Evolutionary conservation across 768 basidiomycete species (phyloP).

Genomic region (Albatrellus ellisii): DNA sequence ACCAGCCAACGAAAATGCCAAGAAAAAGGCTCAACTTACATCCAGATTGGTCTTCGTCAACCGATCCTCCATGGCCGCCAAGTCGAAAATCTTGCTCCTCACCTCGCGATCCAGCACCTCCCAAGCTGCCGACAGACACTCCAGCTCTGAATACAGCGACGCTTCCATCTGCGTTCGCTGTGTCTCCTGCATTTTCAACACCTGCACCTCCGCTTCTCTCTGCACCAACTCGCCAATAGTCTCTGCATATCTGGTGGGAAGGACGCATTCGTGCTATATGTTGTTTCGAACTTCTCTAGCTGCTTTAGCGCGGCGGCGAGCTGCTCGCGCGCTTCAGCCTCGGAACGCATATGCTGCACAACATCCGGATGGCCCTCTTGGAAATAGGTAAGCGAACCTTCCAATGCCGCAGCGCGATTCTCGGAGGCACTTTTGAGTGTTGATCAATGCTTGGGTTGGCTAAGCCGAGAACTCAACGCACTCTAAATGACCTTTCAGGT

Average conservation of each 20-base stretch:
- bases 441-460: background rate
- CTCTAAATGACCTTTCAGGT: constrained; percentile 41
- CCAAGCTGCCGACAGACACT: constrained; percentile 79
- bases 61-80: constrained; percentile 62
- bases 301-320: constrained; percentile 32
- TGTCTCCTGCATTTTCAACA: constrained; percentile 44
- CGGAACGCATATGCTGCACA: constrained; percentile 32
- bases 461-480: constrained; percentile 26
- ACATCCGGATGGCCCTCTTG: constrained; percentile 41
- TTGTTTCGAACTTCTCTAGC: constrained; percentile 45
- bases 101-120: constrained; percentile 71
- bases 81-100: constrained; percentile 74
- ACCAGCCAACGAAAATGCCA: background rate
- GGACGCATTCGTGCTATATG: constrained; percentile 39
- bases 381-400: constrained; percentile 33
- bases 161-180: constrained; percentile 62
- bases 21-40: constrained; percentile 28
- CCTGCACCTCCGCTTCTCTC: constrained; percentile 58
- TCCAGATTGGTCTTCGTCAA: constrained; percentile 53
- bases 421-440: constrained; percentile 22
- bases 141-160: constrained; percentile 73
- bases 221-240: constrained; percentile 40
- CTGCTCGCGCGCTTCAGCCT: constrained; percentile 36
- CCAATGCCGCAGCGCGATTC: constrained; percentile 33
- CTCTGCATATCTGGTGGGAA: constrained; percentile 36